A percentile compares a stretch with the other conserved stretches of the same genome.
Conservation (phyloP, 202 grass and related monocot genomes). For the Zoysia matrella region DNA sequence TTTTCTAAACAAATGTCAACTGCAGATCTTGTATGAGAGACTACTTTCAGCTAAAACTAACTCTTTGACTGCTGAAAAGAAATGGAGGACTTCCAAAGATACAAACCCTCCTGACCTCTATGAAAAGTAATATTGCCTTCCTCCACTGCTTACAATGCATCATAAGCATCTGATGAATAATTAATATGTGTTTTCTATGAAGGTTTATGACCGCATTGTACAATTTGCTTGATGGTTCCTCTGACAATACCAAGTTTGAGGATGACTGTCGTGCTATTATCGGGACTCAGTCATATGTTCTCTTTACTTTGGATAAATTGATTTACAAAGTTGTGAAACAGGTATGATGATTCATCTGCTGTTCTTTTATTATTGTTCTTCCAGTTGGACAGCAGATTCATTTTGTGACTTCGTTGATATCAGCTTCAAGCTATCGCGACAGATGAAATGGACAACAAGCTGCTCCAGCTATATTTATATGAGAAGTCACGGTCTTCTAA, state of each 20-base stretch:
- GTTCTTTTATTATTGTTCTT: background rate
- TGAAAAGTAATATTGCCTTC: conserved; percentile 65
- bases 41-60: conserved; percentile 95
- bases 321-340: conserved; percentile 99
- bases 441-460: conserved; percentile 94
- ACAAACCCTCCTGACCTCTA: conserved; percentile 84
- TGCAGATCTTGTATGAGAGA: conserved; percentile 90
- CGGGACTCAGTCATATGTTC: conserved; percentile 90
- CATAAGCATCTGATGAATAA: conserved; percentile 14
- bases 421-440: conserved; percentile 96
- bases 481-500: conserved; percentile 81
- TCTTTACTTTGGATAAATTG: conserved; percentile 97
- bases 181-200: conserved; percentile 43
- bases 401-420: conserved; percentile 27
- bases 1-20: conserved; percentile 47
- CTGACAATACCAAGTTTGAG: conserved; percentile 96
- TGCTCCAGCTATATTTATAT: conserved; percentile 90
- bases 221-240: conserved; percentile 88
- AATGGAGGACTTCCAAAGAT: conserved; percentile 88
- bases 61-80: conserved; percentile 84
- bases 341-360: conserved; percentile 41
- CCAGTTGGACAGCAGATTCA: conserved; percentile 29
- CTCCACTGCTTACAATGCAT: conserved; percentile 3
- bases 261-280: conserved; percentile 92
- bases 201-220: conserved; percentile 88